Base-by-base conservation (phyloP, 179 eudicot species). In the Sideroxylon spinosum region DNA sequence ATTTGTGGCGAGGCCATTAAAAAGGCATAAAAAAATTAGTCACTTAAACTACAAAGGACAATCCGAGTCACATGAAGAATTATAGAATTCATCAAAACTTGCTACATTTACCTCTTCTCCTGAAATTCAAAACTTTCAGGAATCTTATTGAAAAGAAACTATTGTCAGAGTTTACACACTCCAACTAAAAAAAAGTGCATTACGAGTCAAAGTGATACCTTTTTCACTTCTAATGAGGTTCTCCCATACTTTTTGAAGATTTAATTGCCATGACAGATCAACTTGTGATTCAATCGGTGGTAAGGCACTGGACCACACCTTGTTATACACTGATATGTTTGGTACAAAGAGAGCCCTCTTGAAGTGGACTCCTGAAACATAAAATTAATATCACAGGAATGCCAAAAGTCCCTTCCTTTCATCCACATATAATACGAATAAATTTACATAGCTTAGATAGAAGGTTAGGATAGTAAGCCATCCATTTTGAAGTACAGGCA, bases 301-400 rank as follows among this genome's bases (percentile, higher is more conserved):
- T 23, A 84, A 71, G 64, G 78, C 81, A 67, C 75, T 79, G 28
- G 91, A 81, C 55, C 84, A 78, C 62, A 96, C 97, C 84, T 92
- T 94, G 90, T 90, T 81, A 82, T 90, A 90, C n/a, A 92, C 90
- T 32, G 99, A 96, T 79, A 86, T 80, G 77, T 91, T 94, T 44
- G 99, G 99, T 44, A 92, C 99, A 84, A 96, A 96, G 19, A 94
- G 88, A 22, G 97, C 98, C 89, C 91, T 89, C 83, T 88, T 85
- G 78, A 94, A 94, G 77, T 89, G 86, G 78, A 94, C 87, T 71
- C 99, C 99, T 96, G 92, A 60, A 76, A 74, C 72, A 85, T 63
- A 71, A 81, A 68, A 29, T 75, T 57, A 28, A 2, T 22, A 61
- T 26, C 50, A 56, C 71, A 60, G 29, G 57, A 64, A 60, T 59